phyloP scores from a whole-genome alignment of 495 filamentous ascomycete genomes.

The Aspergillus olivimuriae region DNA sequence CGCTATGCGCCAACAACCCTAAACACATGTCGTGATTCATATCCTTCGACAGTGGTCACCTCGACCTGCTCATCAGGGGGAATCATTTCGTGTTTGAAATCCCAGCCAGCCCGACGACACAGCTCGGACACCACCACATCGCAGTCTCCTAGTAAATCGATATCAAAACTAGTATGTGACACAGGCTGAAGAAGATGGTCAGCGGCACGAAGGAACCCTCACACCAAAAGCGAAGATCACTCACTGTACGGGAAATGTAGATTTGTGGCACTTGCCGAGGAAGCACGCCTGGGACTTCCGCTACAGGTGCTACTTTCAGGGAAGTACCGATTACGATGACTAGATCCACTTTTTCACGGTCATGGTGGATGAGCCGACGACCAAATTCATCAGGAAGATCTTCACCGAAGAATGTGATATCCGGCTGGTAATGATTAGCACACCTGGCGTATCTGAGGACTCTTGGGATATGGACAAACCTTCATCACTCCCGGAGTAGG shows the following conservation, averaged over 20 bases:
- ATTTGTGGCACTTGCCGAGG: slow-evolving; percentile 81
- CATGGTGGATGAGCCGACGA: slow-evolving; percentile 69
- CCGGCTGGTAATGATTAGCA: slow-evolving; percentile 46
- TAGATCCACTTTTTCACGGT: slow-evolving; percentile 75
- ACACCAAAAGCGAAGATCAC: slow-evolving; percentile 12
- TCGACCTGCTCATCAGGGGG: slow-evolving; percentile 57
- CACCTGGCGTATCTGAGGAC: neutral
- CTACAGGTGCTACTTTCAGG: slow-evolving; percentile 93
- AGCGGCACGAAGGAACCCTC: slow-evolving; percentile 1
- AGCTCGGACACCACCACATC: slow-evolving; percentile 88
- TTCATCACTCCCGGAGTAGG: slow-evolving; percentile 88
- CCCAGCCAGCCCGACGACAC: slow-evolving; percentile 78
- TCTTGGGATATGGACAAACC: slow-evolving; percentile 24
- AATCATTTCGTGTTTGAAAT: slow-evolving; percentile 84
- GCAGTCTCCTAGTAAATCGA: slow-evolving; percentile 89
- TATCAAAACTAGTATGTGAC: slow-evolving; percentile 86
- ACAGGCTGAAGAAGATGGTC: slow-evolving; percentile 50
- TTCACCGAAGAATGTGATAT: slow-evolving; percentile 88
- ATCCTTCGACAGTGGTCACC: slow-evolving; percentile 53
- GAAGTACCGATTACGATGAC: slow-evolving; percentile 95
- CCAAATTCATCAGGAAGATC: slow-evolving; percentile 77
- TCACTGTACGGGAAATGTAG: slow-evolving; percentile 79
- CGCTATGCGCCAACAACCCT: slow-evolving; percentile 43
- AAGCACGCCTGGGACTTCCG: slow-evolving; percentile 78
- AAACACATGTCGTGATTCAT: slow-evolving; percentile 59